Percentiles rank a stretch among this genome's conserved stretches.
These are phyloP conservation scores for Colletotrichum tropicicola DNA, from an alignment of 2,329 filamentous ascomycete species.

Conservation along the genomic window DNA sequence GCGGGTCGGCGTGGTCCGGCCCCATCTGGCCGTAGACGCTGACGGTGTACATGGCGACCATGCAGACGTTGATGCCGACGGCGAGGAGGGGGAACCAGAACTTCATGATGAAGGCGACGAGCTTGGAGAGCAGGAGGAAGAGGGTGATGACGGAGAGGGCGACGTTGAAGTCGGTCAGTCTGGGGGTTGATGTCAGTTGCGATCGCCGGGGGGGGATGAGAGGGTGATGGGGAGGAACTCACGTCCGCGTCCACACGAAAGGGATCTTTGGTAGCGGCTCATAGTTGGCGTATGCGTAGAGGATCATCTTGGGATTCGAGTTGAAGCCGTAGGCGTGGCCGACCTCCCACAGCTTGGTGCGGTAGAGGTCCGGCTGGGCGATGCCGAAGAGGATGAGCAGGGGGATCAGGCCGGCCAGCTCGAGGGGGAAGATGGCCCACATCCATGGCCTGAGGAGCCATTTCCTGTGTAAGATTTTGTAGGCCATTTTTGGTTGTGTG, in stretches of 20 bases:
- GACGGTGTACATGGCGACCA: constrained; percentile 70
- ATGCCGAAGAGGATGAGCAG: constrained; percentile 76
- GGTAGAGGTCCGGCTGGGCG: constrained; percentile 76
- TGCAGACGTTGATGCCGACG: constrained; percentile 62
- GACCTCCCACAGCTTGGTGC: constrained; percentile 77
- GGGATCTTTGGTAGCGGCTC: constrained; percentile 68
- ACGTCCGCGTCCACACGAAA: constrained; percentile 79
- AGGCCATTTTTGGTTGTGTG: constrained; percentile 45
- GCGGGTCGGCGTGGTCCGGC: constrained; percentile 75
- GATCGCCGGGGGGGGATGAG: not conserved
- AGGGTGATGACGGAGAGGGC: constrained; percentile 79
- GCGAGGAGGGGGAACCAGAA: constrained; percentile 75
- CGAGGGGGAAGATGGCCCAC: constrained; percentile 71
- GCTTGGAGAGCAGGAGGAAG: constrained; percentile 79
- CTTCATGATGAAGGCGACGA: constrained; percentile 75
- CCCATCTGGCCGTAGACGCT: constrained; percentile 77
- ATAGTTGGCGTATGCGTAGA: constrained; percentile 81
- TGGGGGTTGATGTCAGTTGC: constrained; percentile 42
- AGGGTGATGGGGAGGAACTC: constrained; percentile 45
- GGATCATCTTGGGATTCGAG: constrained; percentile 73
- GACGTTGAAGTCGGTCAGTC: constrained; percentile 79
- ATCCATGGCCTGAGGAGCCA: constrained; percentile 67
- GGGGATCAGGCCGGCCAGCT: constrained; percentile 72
- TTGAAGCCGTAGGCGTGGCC: constrained; percentile 78
- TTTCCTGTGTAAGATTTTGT: constrained; percentile 66